Percentiles rank a stretch among this genome's conserved stretches.
phyloP scores from a whole-genome alignment of 2,329 filamentous ascomycete genomes.

The Colletotrichum incanum region DNA sequence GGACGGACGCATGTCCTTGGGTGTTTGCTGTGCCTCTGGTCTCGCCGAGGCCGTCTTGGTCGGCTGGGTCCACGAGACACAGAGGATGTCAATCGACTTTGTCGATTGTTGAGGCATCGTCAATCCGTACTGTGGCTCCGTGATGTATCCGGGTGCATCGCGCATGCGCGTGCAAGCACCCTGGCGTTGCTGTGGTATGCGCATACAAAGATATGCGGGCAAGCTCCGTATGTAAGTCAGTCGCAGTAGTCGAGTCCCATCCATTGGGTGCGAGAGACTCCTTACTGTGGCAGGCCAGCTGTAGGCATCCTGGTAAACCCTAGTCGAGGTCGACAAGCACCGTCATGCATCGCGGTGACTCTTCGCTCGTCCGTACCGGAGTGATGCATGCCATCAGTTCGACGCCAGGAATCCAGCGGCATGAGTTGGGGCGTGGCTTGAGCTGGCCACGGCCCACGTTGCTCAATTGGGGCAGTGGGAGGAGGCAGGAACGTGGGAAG shows the following conservation, averaged over 20 bases:
- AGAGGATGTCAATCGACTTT: constrained; percentile 24
- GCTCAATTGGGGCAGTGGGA: neutral
- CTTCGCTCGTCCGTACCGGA: constrained; percentile 12
- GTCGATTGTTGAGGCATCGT: constrained; percentile 4
- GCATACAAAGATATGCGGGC: constrained; percentile 38
- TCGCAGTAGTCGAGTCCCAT: constrained; percentile 31
- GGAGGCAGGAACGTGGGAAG: constrained; percentile 13
- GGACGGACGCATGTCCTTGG: neutral
- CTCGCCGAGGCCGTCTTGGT: constrained; percentile 27
- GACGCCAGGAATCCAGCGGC: neutral
- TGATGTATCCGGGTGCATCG: constrained; percentile 15
- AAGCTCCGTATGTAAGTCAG: constrained; percentile 37
- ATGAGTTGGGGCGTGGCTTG: neutral
- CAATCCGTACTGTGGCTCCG: constrained; percentile 27
- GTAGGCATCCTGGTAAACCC: constrained; percentile 13
- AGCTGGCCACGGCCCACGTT: neutral
- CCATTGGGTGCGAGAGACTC: neutral
- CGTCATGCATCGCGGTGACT: constrained; percentile 15
- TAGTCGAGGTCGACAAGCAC: constrained; percentile 29
- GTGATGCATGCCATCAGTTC: constrained; percentile 5
- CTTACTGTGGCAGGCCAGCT: neutral
- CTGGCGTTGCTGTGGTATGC: constrained; percentile 30
- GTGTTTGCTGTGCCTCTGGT: constrained; percentile 3
- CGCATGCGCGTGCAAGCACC: constrained; percentile 22
- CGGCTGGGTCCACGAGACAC: constrained; percentile 25